Evolutionary conservation across 1,284 basidiomycete species (phyloP).

Genomic region (Sparassis latifolia): DNA sequence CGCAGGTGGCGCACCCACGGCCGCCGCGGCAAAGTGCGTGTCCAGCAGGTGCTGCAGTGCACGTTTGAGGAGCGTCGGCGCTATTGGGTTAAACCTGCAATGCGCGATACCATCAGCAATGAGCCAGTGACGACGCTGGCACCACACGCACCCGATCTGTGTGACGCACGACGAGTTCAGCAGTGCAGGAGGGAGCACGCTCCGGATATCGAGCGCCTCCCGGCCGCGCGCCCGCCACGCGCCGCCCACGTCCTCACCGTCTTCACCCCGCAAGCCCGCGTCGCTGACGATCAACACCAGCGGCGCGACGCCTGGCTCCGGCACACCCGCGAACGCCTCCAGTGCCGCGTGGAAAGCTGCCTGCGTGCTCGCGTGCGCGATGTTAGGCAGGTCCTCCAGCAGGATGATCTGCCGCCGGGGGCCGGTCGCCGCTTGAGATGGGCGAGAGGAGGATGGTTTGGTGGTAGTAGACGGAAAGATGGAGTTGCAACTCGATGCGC

Average conservation of each 20-base stretch:
- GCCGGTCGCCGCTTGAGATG: background rate
- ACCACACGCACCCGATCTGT: slow-evolving; percentile 57
- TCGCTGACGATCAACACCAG: slow-evolving; percentile 85
- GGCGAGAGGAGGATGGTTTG: background rate
- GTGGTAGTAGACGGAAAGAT: slow-evolving; percentile 33
- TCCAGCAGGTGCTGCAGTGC: slow-evolving; percentile 67
- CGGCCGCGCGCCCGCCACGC: slow-evolving; percentile 38
- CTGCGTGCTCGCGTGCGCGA: slow-evolving; percentile 71
- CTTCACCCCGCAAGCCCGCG: slow-evolving; percentile 67
- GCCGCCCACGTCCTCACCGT: slow-evolving; percentile 46
- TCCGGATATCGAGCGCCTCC: slow-evolving; percentile 63
- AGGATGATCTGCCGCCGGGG: slow-evolving; percentile 57
- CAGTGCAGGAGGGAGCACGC: slow-evolving; percentile 56
- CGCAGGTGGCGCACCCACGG: slow-evolving; percentile 32
- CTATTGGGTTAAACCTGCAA: slow-evolving; percentile 77
- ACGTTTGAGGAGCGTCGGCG: slow-evolving; percentile 77
- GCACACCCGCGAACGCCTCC: slow-evolving; percentile 41
- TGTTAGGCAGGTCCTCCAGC: slow-evolving; percentile 90
- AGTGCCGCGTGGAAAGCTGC: slow-evolving; percentile 73
- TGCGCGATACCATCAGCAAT: slow-evolving; percentile 3
- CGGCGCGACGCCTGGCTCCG: slow-evolving; percentile 43
- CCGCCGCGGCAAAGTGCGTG: slow-evolving; percentile 34
- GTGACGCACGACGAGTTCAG: slow-evolving; percentile 61
- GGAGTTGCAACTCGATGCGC: slow-evolving; percentile 61
- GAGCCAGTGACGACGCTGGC: background rate